phyloP scores from a whole-genome alignment of 2,329 filamentous ascomycete species.

The Endoconidiophora polonica region DNA sequence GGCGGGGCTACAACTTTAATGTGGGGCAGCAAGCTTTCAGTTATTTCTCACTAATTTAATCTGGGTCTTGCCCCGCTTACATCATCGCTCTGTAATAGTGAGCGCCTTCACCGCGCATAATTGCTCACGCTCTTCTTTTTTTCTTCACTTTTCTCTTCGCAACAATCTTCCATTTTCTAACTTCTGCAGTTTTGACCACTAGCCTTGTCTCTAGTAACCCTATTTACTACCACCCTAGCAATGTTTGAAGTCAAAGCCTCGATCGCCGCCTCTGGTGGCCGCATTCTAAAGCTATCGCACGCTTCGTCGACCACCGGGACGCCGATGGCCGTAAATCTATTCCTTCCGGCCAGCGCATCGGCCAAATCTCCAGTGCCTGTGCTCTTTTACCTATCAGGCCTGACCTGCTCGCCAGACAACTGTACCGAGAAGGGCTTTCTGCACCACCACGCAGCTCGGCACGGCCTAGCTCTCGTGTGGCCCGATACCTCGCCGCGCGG shows the following conservation, averaged over 20 bases:
- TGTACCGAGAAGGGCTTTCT: conserved; percentile 76
- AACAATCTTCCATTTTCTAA: background rate
- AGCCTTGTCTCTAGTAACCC: background rate
- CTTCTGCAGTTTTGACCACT: background rate
- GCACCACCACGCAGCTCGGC: conserved; percentile 61
- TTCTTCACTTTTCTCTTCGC: background rate
- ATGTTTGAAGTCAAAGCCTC: conserved; percentile 76
- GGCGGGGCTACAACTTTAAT: too few relatives aligned
- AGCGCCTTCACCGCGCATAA: background rate
- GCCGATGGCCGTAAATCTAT: conserved; percentile 86
- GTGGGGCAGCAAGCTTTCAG: too few relatives aligned
- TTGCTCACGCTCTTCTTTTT: background rate
- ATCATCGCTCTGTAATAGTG: too few relatives aligned
- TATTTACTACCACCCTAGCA: conserved; percentile 25
- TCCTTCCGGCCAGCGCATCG: conserved; percentile 59
- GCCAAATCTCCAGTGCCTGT: conserved; percentile 47
- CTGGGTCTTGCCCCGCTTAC: too few relatives aligned
- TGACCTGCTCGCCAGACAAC: conserved; percentile 90
- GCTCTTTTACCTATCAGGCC: conserved; percentile 80
- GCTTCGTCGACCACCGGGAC: conserved; percentile 61
- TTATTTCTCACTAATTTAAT: too few relatives aligned
- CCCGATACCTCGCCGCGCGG: conserved; percentile 90
- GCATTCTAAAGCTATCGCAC: conserved; percentile 87
- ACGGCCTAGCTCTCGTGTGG: conserved; percentile 82
- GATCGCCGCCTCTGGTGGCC: conserved; percentile 83